phyloP scores from a whole-genome alignment of 495 filamentous ascomycete genomes.

The Daldinia loculata region DNA sequence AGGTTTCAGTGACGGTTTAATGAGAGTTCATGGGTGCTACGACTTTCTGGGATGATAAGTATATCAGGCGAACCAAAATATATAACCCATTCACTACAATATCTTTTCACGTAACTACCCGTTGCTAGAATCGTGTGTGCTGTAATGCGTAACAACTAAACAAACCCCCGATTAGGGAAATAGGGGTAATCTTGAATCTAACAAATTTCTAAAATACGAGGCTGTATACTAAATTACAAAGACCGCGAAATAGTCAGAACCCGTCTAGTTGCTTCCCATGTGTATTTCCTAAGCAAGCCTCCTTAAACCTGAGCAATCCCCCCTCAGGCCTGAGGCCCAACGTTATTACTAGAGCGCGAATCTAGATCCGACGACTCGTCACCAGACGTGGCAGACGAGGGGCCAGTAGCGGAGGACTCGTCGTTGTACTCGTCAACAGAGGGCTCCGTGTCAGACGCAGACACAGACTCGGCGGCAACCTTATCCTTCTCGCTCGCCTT shows the following conservation, averaged over 20 bases:
- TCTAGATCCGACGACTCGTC: constrained; percentile 28
- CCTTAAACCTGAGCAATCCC: constrained; percentile 7
- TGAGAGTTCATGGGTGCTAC: not conserved
- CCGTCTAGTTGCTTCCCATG: not conserved
- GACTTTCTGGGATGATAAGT: not conserved
- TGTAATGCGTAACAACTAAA: not conserved
- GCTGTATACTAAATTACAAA: constrained; percentile 1
- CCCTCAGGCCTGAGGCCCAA: constrained; percentile 1
- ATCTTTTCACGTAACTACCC: not conserved
- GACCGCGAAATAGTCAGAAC: not conserved
- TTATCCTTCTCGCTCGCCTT: constrained; percentile 11
- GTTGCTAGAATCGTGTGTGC: not conserved
- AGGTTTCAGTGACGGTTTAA: not conserved
- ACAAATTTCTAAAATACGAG: not conserved
- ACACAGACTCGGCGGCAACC: not conserved
- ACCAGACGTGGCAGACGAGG: constrained; percentile 7
- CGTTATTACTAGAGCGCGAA: constrained; percentile 27
- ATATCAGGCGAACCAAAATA: not conserved
- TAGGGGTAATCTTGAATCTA: not conserved
- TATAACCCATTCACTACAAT: not conserved
- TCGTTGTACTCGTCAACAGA: constrained; percentile 1
- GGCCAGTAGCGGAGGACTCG: constrained; percentile 8
- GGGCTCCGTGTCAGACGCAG: not conserved
- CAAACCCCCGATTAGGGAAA: not conserved
- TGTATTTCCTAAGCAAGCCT: not conserved